Evolutionary conservation across 2,329 filamentous ascomycete genomes (phyloP).

Genomic region (Penicillium italicum): DNA sequence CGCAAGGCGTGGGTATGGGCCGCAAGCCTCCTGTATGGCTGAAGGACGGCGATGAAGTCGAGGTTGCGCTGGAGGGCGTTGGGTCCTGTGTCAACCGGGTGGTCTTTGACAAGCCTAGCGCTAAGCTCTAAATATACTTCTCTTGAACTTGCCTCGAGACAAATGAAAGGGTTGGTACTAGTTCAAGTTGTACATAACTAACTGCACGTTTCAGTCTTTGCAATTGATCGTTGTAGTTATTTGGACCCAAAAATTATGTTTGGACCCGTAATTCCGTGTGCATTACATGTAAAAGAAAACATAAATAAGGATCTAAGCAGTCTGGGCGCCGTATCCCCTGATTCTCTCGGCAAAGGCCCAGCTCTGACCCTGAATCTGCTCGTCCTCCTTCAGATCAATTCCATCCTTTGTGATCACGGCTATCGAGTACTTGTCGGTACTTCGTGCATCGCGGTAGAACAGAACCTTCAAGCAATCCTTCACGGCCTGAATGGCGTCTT

Average conservation of each 20-base stretch:
- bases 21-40: constrained; percentile 64
- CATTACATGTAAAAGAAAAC: constrained; percentile 10
- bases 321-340: constrained; percentile 88
- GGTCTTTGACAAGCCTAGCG: constrained; percentile 40
- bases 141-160: background rate
- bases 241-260: background rate
- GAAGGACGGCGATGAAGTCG: constrained; percentile 66
- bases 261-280: constrained; percentile 5
- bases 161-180: background rate
- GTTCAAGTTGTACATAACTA: background rate
- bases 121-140: constrained; percentile 33
- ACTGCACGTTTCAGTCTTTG: background rate
- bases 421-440: constrained; percentile 85
- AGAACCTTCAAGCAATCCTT: constrained; percentile 98
- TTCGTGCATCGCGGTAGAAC: constrained; percentile 94
- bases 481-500: constrained; percentile 74
- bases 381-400: constrained; percentile 77
- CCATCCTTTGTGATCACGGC: constrained; percentile 84
- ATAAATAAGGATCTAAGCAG: constrained; percentile 37
- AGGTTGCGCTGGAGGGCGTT: constrained; percentile 64
- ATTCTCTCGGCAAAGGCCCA: constrained; percentile 98
- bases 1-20: constrained; percentile 68
- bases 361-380: constrained; percentile 91
- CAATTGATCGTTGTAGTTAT: background rate
- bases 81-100: constrained; percentile 52